Percentiles rank a stretch among this genome's conserved stretches.
Conservation (phyloP, 164 flowering plant species). For the Berberis vulgaris region DNA sequence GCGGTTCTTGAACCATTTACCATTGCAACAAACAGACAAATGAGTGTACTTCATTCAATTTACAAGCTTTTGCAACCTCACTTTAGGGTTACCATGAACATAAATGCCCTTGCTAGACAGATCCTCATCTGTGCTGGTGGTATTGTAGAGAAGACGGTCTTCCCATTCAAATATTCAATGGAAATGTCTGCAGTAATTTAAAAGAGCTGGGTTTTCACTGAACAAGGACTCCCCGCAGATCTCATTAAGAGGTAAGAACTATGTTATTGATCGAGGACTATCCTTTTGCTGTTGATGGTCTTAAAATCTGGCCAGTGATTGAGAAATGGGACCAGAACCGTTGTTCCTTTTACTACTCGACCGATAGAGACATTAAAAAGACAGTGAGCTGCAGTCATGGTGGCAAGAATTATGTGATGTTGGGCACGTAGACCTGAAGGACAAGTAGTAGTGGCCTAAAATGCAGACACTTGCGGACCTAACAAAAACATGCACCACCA, state of each 20-base stretch:
- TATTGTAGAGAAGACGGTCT: not conserved
- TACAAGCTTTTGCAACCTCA: no score
- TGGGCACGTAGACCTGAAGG: constrained; percentile 75
- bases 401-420: constrained; percentile 61
- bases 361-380: constrained; percentile 33
- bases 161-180: not conserved
- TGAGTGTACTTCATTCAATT: no score
- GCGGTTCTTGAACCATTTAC: no score
- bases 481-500: constrained; percentile 45
- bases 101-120: not conserved
- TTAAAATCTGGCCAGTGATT: constrained; percentile 44
- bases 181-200: not conserved
- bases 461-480: constrained; percentile 50
- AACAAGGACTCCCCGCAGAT: not conserved
- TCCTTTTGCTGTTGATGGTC: no score
- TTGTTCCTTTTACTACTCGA: constrained; percentile 53
- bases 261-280: constrained; percentile 21
- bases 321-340: constrained; percentile 66
- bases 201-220: no score
- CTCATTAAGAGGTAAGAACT: not conserved
- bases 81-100: not conserved
- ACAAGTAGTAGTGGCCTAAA: constrained; percentile 73
- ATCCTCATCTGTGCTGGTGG: not conserved
- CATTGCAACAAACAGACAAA: no score
- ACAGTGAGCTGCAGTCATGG: constrained; percentile 75